Evolutionary conservation across 768 basidiomycete species (phyloP), one percentile per base, ranked within the genome.

Genomic region (Hysterangium stoloniferum): DNA sequence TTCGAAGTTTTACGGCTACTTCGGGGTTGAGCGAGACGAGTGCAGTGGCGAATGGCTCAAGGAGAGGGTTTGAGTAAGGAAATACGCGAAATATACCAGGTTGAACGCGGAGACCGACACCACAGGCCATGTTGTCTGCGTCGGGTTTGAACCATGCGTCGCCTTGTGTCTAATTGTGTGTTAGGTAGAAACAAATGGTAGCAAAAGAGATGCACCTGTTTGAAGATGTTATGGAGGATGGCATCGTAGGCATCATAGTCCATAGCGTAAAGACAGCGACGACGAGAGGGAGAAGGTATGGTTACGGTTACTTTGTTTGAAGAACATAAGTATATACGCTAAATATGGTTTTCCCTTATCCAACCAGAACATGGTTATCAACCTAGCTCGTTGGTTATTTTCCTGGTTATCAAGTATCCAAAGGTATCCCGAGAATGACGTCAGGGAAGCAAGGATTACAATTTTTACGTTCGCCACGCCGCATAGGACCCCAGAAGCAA

Each of bases 91-190:
- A 77, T 19, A 27, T 24, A 45, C 47, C 36, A 6, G 17, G 49
- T 15, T 71, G 70, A 0, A 75, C 72, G 56, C 75, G 72, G 40
- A 76, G 66, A 61, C 72, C 74, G 2, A 76, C 74, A 47, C 75
- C 74, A 9, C 70, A 67, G 0, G 71, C 62, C 49, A 75, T 67
- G 17, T 67, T 64, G 55, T 71, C 71, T 52, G 75, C 74, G 56
- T 70, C 71, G 46, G 75, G 74, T 37, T 76, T 69, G 56, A 76
- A 77, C 74, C 74, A 76, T 36, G 74, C 75, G 61, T 76, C 74
- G 53, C 73, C 72, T 62, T 71, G 69, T 11, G 69, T 71, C 42
- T 53, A 28, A n/a, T 15, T 20, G 17, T 11, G 9, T 2, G 12
- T 9, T 15, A n/a, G 13, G n/a, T 4, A 41, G 36, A n/a, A 46